Evolutionary conservation across 306 rosid genomes (phyloP).

Genomic region (Comarum palustre): DNA sequence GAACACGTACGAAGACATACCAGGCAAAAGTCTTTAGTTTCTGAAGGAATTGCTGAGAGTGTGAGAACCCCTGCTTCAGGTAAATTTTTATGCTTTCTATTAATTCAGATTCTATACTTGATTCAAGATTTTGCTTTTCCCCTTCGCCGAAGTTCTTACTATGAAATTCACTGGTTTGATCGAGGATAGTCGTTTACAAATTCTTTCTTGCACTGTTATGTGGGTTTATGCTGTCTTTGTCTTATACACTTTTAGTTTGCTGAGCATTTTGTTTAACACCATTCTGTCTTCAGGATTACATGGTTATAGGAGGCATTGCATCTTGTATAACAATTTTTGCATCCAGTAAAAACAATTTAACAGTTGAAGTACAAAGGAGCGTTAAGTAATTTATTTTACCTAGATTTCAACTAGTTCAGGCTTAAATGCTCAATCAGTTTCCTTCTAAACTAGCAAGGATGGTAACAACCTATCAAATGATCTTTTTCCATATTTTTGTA

Average conservation of each 20-base stretch:
- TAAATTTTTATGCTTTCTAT: constrained; percentile 15
- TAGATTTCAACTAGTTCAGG: not conserved
- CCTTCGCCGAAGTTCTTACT: not conserved
- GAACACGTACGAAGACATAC: constrained; percentile 28
- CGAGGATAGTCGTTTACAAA: not conserved
- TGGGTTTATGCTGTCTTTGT: not conserved
- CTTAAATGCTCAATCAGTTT: not conserved
- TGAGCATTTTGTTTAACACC: not conserved
- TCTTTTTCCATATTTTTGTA: not conserved
- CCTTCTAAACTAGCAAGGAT: not conserved
- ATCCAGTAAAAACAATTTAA: not conserved
- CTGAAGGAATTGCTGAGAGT: constrained; percentile 36
- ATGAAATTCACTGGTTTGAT: not conserved
- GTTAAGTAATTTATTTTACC: not conserved
- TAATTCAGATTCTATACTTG: not conserved
- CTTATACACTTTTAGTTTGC: not conserved
- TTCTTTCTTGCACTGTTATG: not conserved
- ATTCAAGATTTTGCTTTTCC: not conserved
- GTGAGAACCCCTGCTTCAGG: constrained; percentile 46
- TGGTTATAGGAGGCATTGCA: not conserved
- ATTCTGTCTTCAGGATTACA: not conserved
- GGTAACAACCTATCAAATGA: not conserved
- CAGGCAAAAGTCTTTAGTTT: constrained; percentile 33
- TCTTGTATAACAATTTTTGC: not conserved
- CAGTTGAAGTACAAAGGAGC: not conserved